Conservation (phyloP, 352 stramenopile genomes). For the Globisporangium iwayamae region DNA sequence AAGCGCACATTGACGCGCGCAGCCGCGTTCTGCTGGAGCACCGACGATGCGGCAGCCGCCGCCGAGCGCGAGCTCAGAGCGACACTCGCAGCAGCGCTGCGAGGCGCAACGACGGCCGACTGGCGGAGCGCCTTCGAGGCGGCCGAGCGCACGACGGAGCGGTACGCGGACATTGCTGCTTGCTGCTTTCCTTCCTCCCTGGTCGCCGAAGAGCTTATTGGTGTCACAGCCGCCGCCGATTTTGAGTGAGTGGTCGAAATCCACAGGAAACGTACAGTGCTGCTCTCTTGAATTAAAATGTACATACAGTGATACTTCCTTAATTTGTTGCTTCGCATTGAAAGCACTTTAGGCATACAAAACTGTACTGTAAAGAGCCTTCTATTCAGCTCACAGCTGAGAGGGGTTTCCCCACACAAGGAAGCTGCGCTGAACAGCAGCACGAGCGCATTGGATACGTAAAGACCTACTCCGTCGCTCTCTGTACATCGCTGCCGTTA, state of each 20-base stretch:
- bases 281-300: no score
- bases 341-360: not conserved
- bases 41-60: constrained; percentile 2
- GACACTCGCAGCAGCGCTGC: not conserved
- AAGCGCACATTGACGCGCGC: constrained; percentile 18
- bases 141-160: constrained; percentile 21
- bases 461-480: not conserved
- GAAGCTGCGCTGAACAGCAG: not conserved
- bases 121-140: constrained; percentile 16
- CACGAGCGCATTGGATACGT: not conserved
- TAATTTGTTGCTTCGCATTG: not conserved
- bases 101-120: constrained; percentile 5
- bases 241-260: not conserved
- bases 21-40: not conserved
- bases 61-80: constrained; percentile 5
- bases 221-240: not conserved
- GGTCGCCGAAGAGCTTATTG: not conserved
- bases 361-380: not conserved
- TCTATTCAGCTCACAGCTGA: not conserved
- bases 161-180: constrained; percentile 25
- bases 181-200: constrained; percentile 4
- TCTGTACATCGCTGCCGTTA: not conserved
- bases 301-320: not conserved
- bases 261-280: not conserved
- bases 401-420: not conserved